These are phyloP conservation scores for Arthrobotrys entomopaga DNA, from an alignment of 2,329 filamentous ascomycete species.

Conservation along the genomic window DNA sequence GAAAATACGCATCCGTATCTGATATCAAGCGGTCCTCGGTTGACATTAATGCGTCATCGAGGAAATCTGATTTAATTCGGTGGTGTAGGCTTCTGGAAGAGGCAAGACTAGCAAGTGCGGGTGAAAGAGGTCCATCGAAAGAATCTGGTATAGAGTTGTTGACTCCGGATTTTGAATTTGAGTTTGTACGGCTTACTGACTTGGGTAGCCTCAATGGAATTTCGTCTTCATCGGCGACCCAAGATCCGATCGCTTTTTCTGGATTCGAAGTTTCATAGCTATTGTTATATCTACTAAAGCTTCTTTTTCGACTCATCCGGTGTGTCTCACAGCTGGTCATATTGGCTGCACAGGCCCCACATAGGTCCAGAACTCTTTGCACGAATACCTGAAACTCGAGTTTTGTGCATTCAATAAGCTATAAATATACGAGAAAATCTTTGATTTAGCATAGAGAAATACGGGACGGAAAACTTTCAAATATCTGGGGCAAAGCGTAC, in stretches of 20 bases:
- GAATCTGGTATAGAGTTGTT: background rate
- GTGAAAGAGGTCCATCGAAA: constrained; percentile 20
- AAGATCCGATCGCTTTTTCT: constrained; percentile 13
- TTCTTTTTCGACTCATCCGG: constrained; percentile 25
- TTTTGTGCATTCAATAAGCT: constrained; percentile 47
- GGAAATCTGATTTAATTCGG: constrained; percentile 44
- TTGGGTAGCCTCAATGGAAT: constrained; percentile 27
- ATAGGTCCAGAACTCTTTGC: constrained; percentile 33
- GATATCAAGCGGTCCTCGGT: constrained; percentile 36
- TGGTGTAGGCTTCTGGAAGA: constrained; percentile 25
- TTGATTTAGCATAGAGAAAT: background rate
- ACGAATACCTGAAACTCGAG: constrained; percentile 38
- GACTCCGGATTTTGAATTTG: constrained; percentile 13
- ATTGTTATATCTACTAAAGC: constrained; percentile 7
- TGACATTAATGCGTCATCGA: constrained; percentile 29
- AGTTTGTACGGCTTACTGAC: background rate
- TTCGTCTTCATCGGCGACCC: constrained; percentile 48
- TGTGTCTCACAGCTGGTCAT: constrained; percentile 36
- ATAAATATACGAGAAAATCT: background rate
- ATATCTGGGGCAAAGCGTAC: constrained; percentile 11
- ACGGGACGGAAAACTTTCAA: background rate
- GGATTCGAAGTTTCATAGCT: constrained; percentile 10
- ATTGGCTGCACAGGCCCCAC: constrained; percentile 41
- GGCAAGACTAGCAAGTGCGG: constrained; percentile 22
- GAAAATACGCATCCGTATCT: constrained; percentile 17